phyloP scores from a whole-genome alignment of 2,329 filamentous ascomycete species.

The Bipolaris victoriae region DNA sequence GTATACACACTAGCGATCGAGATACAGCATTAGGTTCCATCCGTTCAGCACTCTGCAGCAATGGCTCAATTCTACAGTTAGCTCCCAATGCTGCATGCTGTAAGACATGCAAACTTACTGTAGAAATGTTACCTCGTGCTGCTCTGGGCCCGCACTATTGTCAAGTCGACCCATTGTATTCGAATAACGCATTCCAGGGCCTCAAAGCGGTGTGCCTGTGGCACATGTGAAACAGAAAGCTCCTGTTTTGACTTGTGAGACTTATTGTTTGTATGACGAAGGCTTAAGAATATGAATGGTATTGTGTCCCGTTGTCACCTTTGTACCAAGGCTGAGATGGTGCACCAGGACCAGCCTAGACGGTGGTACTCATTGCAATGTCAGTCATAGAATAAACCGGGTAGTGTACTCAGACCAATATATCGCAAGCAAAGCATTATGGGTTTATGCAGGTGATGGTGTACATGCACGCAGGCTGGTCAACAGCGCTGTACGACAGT shows the following conservation, averaged over 20 bases:
- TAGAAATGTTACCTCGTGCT: constrained; percentile 1
- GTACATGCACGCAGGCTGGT: background rate
- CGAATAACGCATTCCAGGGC: background rate
- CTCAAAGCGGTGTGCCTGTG: background rate
- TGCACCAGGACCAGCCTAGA: background rate
- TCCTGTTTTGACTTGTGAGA: background rate
- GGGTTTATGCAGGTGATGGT: background rate
- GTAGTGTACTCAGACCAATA: background rate
- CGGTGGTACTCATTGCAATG: background rate
- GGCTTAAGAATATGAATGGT: background rate
- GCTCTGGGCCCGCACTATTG: background rate
- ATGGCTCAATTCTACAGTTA: constrained; percentile 3
- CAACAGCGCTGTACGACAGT: constrained; percentile 3
- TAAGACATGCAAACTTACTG: background rate
- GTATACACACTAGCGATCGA: background rate
- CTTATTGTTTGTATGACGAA: background rate
- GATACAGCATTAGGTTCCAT: constrained; percentile 14
- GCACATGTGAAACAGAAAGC: background rate
- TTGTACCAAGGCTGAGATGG: background rate
- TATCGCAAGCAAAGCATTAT: background rate
- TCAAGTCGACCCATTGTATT: background rate
- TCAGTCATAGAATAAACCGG: background rate
- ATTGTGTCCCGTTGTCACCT: constrained; percentile 1
- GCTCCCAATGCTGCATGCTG: background rate
- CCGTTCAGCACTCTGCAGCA: constrained; percentile 1